Percentiles rank a stretch among this genome's conserved stretches.
These are phyloP conservation scores for Solanum hybrid DNA, from an alignment of 305 asterid genomes.

Conservation along the genomic window DNA sequence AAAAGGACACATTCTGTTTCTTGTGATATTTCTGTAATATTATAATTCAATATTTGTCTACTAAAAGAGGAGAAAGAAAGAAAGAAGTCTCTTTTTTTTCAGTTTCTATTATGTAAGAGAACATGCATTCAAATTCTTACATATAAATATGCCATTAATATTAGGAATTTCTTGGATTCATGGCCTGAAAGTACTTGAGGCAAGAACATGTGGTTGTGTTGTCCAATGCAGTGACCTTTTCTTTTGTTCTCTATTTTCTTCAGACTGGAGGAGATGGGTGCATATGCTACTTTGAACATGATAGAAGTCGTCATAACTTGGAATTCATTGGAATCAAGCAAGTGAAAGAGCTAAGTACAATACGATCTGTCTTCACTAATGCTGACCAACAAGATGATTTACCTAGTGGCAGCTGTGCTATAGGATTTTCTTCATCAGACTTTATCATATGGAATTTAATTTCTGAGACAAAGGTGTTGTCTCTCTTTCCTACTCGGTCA, in stretches of 20 bases:
- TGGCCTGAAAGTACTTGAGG: neutral
- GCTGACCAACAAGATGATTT: conserved; percentile 29
- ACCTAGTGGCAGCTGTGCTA: conserved; percentile 47
- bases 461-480: conserved; percentile 61
- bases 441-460: conserved; percentile 77
- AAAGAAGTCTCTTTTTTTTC: neutral
- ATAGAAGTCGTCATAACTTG: conserved; percentile 39
- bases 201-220: neutral
- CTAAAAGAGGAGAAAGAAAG: neutral
- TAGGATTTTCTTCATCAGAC: conserved; percentile 82
- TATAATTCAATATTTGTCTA: neutral
- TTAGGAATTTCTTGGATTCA: neutral
- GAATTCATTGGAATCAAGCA: conserved; percentile 84
- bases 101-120: neutral
- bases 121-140: neutral
- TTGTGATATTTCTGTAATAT: neutral
- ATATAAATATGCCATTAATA: neutral
- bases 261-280: conserved; percentile 99
- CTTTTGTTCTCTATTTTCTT: neutral
- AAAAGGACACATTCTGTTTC: neutral
- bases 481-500: neutral
- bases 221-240: neutral
- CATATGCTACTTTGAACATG: conserved; percentile 74
- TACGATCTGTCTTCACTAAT: conserved; percentile 43
- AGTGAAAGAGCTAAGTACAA: conserved; percentile 69